Evolutionary conservation across 2,329 filamentous ascomycete species (phyloP).

Genomic region (Talaromyces verruculosus): DNA sequence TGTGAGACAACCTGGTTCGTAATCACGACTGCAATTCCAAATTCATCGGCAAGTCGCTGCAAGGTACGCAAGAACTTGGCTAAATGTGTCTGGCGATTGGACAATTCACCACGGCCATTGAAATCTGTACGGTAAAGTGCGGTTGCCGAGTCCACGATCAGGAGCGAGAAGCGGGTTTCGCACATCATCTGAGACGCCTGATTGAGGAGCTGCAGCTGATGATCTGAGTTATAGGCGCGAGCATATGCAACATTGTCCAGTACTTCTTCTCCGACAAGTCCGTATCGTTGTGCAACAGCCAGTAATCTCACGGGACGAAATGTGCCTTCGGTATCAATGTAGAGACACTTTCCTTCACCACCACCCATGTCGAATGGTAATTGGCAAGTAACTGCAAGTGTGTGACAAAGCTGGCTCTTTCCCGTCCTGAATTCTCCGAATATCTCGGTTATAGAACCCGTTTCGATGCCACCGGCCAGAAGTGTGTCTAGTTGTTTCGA

Average conservation of each 20-base stretch:
- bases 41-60: slow-evolving; percentile 63
- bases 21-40: slow-evolving; percentile 96
- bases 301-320: slow-evolving; percentile 90
- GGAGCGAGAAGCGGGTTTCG: slow-evolving; percentile 92
- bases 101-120: slow-evolving; percentile 91
- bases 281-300: slow-evolving; percentile 90
- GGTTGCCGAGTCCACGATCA: slow-evolving; percentile 94
- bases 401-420: slow-evolving; percentile 98
- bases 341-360: slow-evolving; percentile 95
- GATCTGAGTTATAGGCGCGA: slow-evolving; percentile 96
- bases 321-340: slow-evolving; percentile 97
- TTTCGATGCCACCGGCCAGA: slow-evolving; percentile 91
- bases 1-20: slow-evolving; percentile 99
- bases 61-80: slow-evolving; percentile 52
- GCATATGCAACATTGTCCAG: slow-evolving; percentile 98
- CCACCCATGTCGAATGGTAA: slow-evolving; percentile 98
- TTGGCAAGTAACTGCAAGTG: slow-evolving; percentile 96
- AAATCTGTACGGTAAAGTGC: slow-evolving; percentile 96
- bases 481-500: slow-evolving; percentile 97
- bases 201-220: slow-evolving; percentile 90
- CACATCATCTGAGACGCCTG: slow-evolving; percentile 99
- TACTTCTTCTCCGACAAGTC: slow-evolving; percentile 93
- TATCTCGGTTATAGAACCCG: slow-evolving; percentile 94
- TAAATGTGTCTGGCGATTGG: slow-evolving; percentile 70
- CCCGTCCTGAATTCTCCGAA: slow-evolving; percentile 98